Base-by-base conservation (phyloP, 2,329 filamentous ascomycete genomes). In the Simplicillium sp. region DNA sequence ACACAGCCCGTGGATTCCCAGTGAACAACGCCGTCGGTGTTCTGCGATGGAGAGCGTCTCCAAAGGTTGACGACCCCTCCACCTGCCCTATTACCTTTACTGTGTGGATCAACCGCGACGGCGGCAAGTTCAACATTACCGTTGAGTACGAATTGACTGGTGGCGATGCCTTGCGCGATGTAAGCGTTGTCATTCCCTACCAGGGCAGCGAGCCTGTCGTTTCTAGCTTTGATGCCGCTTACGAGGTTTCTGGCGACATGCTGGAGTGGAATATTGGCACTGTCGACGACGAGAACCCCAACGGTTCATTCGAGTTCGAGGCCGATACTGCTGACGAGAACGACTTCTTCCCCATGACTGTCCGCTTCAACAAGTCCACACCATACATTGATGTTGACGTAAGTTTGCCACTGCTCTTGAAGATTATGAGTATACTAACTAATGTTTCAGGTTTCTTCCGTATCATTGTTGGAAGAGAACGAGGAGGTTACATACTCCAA, bases 301-400 rank as follows among this genome's bases (percentile, higher is more conserved):
- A 72, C 33, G 92, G 92, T 14, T 83, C 85, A 36, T 97, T 98
- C 55, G 92, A 98, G 61, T 97, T 98, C 50, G 92, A 97, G 64
- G 87, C 88, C 1, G 80, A 86, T 59, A 86, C 86, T 11, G 77
- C 80, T 41, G 86, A 89, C 50, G 92, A 97, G 58, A 82, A 87
- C 42, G 89, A 96, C 53, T 97, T 97, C 69, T 98, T 98, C 80
- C 92, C 92, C 1, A 97, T 98, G 89, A 83, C 77, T 40, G 81
- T 97, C 45, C 77, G 81, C 41, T 98, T 98, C 65, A 82, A 78
- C 48, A 96, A 94, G 74, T 75, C 79, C 34, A 78, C 75, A 44
- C 90, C 92, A 20, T 95, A 87, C 61, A 76, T 97, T 38, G 87
- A 96, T 54, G 86, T 98, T 48, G 88, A 96, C 67, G 90, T 97